These are phyloP conservation scores for Sporothrix brunneoviolacea DNA, from an alignment of 2,329 filamentous ascomycete genomes.

Conservation along the genomic window DNA sequence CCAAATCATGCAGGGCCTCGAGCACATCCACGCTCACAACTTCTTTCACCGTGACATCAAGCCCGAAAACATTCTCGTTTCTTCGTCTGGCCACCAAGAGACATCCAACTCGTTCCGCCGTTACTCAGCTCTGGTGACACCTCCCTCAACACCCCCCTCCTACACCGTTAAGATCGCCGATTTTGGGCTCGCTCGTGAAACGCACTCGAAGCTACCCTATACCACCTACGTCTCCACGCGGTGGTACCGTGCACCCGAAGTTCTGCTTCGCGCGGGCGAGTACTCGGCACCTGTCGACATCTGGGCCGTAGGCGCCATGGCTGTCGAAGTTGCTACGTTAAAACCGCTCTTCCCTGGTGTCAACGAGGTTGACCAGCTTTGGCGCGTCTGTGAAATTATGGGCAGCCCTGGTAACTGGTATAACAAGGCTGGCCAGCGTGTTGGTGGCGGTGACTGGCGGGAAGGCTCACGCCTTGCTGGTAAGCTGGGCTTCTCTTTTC, in stretches of 20 bases:
- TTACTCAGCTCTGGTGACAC: slow-evolving; percentile 89
- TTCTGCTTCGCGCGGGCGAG: slow-evolving; percentile 85
- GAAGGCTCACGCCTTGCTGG: slow-evolving; percentile 88
- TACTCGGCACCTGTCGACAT: slow-evolving; percentile 98
- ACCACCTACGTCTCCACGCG: slow-evolving; percentile 97
- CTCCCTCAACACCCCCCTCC: slow-evolving; percentile 83
- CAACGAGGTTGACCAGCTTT: slow-evolving; percentile 98
- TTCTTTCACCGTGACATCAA: slow-evolving; percentile 99
- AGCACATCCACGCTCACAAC: slow-evolving; percentile 93
- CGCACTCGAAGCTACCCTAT: slow-evolving; percentile 91
- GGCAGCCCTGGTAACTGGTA: slow-evolving; percentile 98
- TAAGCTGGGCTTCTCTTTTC: slow-evolving; percentile 97
- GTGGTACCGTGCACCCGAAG: slow-evolving; percentile 97
- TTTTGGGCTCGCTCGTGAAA: slow-evolving; percentile 95
- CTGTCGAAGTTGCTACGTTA: slow-evolving; percentile 90
- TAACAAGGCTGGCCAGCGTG: slow-evolving; percentile 76
- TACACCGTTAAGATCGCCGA: slow-evolving; percentile 99
- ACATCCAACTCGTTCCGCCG: slow-evolving; percentile 78
- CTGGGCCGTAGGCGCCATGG: slow-evolving; percentile 98
- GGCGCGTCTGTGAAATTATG: slow-evolving; percentile 99
- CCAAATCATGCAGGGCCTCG: slow-evolving; percentile 91
- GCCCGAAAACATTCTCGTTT: slow-evolving; percentile 96
- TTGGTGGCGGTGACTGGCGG: slow-evolving; percentile 96
- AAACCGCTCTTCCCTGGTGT: slow-evolving; percentile 96
- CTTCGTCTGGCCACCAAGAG: slow-evolving; percentile 79